phyloP scores from a whole-genome alignment of 768 basidiomycete species.

The Ramaria sp. region DNA sequence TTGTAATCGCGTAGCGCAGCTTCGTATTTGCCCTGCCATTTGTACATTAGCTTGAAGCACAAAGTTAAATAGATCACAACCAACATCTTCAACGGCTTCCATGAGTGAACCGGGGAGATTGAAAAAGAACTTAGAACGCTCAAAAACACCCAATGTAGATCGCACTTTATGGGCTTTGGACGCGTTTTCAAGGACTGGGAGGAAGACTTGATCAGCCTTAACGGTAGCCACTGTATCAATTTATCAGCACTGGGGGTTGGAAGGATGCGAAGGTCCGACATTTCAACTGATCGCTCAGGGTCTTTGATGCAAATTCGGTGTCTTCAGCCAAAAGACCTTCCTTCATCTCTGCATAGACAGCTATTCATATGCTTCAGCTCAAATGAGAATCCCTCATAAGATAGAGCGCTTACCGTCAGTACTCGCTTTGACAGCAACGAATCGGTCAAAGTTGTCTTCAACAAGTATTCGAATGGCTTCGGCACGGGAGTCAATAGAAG shows the following conservation, averaged over 20 bases:
- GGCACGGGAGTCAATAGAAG: conserved; percentile 81
- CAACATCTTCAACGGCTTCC: conserved; percentile 80
- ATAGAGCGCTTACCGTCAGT: conserved; percentile 62
- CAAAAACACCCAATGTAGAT: conserved; percentile 89
- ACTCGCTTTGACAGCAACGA: conserved; percentile 93
- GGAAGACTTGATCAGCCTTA: conserved; percentile 91
- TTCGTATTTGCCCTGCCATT: conserved; percentile 77
- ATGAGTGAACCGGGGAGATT: conserved; percentile 88
- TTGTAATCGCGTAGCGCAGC: conserved; percentile 92
- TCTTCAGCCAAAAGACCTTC: conserved; percentile 70
- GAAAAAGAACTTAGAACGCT: conserved; percentile 96
- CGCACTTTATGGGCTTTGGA: conserved; percentile 89
- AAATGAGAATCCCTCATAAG: not conserved
- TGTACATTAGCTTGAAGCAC: conserved; percentile 1
- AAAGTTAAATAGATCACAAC: conserved; percentile 17
- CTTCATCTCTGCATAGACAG: conserved; percentile 86
- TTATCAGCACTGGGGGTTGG: not conserved
- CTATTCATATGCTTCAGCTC: conserved; percentile 29
- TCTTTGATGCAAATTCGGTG: conserved; percentile 74
- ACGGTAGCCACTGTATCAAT: conserved; percentile 61
- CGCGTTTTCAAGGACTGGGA: conserved; percentile 92
- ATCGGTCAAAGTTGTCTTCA: conserved; percentile 96
- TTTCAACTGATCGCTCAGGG: conserved; percentile 77
- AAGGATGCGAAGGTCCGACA: conserved; percentile 33
- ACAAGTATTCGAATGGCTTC: conserved; percentile 93